A percentile compares a stretch with the other conserved stretches of the same genome.
Evolutionary conservation across 805 yeast genomes (phyloP).

Genomic region (Kazachstania martiniae): DNA sequence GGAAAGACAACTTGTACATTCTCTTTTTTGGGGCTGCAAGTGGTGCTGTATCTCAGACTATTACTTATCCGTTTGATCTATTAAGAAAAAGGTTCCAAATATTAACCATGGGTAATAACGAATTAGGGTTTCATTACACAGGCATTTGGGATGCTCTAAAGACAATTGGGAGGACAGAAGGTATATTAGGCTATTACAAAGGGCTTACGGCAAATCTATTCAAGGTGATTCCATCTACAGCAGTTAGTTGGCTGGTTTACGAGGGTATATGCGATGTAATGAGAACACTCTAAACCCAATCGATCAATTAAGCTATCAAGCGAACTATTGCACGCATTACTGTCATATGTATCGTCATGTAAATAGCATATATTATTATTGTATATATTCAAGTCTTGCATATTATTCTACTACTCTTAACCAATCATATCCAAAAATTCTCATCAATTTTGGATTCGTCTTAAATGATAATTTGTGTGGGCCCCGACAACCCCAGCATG

Average conservation of each 20-base stretch:
- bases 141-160: conserved; percentile 64
- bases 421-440: no score
- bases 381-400: no score
- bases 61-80: conserved; percentile 86
- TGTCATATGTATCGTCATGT: no score
- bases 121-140: conserved; percentile 73
- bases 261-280: conserved; percentile 40
- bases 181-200: conserved; percentile 66
- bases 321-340: no score
- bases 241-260: conserved; percentile 83
- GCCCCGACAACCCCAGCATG: no score
- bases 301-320: no score
- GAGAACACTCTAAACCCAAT: neutral
- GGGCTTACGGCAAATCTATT: conserved; percentile 74
- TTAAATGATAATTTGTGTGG: no score
- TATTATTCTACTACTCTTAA: no score
- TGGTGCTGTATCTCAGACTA: conserved; percentile 82
- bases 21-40: conserved; percentile 72
- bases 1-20: conserved; percentile 37
- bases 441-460: no score
- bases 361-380: no score
- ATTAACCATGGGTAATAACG: conserved; percentile 58
- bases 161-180: conserved; percentile 62
- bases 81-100: conserved; percentile 87
- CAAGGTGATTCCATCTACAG: conserved; percentile 89